phyloP scores from a whole-genome alignment of 2,329 filamentous ascomycete genomes.

The Talaromyces sp. region DNA sequence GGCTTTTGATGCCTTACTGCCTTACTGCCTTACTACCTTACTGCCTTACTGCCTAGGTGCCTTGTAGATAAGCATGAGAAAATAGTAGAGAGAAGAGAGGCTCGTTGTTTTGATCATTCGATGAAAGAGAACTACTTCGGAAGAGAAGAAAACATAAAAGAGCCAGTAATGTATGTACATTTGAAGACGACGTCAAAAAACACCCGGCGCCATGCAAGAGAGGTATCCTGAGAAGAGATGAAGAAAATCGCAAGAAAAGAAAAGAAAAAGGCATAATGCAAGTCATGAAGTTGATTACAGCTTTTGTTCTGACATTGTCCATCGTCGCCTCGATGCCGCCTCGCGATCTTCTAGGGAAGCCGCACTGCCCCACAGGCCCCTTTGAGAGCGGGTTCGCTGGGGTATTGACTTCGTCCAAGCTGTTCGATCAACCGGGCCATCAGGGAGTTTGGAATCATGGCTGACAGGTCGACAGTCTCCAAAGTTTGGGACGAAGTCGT shows the following conservation, averaged over 20 bases:
- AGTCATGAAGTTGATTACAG: conserved; percentile 11
- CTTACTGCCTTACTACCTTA: too few species aligned
- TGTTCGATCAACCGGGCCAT: conserved; percentile 6
- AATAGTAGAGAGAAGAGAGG: too few species aligned
- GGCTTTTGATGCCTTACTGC: too few species aligned
- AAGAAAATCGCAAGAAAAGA: conserved; percentile 3
- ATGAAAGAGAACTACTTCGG: too few species aligned
- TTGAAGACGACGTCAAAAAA: conserved; percentile 1
- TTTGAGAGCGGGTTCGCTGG: conserved; percentile 35
- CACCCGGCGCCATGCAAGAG: conserved; percentile 24
- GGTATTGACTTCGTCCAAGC: conserved; percentile 27
- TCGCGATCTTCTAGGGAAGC: conserved; percentile 33
- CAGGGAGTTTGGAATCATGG: conserved; percentile 14
- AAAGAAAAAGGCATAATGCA: not conserved
- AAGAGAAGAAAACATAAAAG: too few species aligned
- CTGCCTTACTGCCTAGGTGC: conserved; percentile 16
- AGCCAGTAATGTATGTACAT: not conserved
- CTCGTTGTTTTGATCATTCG: too few species aligned
- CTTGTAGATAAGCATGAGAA: conserved; percentile 9
- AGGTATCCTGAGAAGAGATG: conserved; percentile 21
- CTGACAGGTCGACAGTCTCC: conserved; percentile 28
- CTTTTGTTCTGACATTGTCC: conserved; percentile 42
- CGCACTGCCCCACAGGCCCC: conserved; percentile 42
- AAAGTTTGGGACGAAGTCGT: conserved; percentile 43
- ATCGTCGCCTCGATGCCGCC: conserved; percentile 35